Conservation (phyloP, 768 basidiomycete genomes). For the Xerocomus brunneocitrinus region DNA sequence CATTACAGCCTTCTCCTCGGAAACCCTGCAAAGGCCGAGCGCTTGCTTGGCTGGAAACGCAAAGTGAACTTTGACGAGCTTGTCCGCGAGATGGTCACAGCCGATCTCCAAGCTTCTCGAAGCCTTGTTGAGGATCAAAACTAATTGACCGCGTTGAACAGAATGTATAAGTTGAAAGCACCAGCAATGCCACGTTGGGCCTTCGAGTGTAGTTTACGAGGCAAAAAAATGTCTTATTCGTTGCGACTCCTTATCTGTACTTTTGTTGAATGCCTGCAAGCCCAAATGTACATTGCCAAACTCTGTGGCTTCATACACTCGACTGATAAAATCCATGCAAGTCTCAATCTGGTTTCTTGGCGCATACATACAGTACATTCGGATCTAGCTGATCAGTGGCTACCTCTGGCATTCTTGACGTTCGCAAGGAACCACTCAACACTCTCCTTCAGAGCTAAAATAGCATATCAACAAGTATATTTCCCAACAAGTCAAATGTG, state of each 20-base stretch:
- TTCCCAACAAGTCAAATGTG: neutral
- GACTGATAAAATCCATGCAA: neutral
- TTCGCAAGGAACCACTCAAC: constrained; percentile 89
- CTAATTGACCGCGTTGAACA: constrained; percentile 26
- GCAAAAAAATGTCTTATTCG: neutral
- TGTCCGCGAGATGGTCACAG: constrained; percentile 88
- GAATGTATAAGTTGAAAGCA: constrained; percentile 2
- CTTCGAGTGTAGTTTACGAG: constrained; percentile 1
- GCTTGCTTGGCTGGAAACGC: constrained; percentile 86
- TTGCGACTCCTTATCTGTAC: neutral
- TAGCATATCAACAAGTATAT: neutral
- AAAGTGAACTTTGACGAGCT: constrained; percentile 77
- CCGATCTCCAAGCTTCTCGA: constrained; percentile 69
- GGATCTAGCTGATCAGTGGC: constrained; percentile 5
- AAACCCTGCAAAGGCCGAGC: constrained; percentile 88
- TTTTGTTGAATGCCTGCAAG: no score
- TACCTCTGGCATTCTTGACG: constrained; percentile 58
- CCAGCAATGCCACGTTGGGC: neutral
- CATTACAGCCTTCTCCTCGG: constrained; percentile 69
- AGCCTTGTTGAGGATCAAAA: constrained; percentile 84
- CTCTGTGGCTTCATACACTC: no score
- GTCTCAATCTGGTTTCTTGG: neutral
- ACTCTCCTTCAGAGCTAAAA: constrained; percentile 64
- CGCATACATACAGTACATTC: constrained; percentile 2
- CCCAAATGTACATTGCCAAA: no score